Base-by-base conservation (phyloP, 176 grass and related monocot genomes). In the barley (Hordeum vulgare) region DNA sequence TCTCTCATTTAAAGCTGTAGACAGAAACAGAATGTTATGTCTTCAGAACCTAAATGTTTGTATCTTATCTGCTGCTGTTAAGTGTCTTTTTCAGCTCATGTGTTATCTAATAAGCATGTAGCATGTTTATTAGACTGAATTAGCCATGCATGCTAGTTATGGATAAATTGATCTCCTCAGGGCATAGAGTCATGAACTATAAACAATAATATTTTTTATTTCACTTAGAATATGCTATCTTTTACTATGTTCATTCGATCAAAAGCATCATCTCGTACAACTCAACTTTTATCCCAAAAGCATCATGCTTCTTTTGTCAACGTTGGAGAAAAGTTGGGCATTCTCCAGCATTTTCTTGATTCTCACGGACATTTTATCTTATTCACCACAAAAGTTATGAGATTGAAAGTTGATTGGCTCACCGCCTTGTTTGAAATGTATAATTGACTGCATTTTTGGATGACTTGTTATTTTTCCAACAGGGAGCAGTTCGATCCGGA, bases 401-500 rank as follows among this genome's bases (percentile, higher is more conserved):
- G 59, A 74, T 33, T 4, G 21, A 49, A 67, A 61, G 71, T 51
- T 53, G 25, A 51, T 15, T 31, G 42, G 20, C 14, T 57, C 44
- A 51, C 28, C 68, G 15, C 44, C n/a, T 64, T 74, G 17, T 61
- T 78, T 34, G 23, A 71, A 18, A 45, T 78, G 61, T 44, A 28
- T 4, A 26, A n/a, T 51, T 62, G 12, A 23, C 31, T 47, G 5
- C 56, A 35, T 51, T 33, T 59, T 59, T 49, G 11, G 14, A 33
- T 83, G 66, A 61, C 45, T 79, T 40, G 26, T 70, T 72, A 63
- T 71, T 58, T 76, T 54, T 79, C 25, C 54, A 35, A 79, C n/a
- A 80, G 49, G 80, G 61, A 37, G 4, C 60, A 75, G 53, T 44
- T 24, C 24, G 21, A 66, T 40, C 31, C 17, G 6, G 40, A 80